Evolutionary conservation across 306 rosid species (phyloP).

Genomic region (Hippophae tibetana): DNA sequence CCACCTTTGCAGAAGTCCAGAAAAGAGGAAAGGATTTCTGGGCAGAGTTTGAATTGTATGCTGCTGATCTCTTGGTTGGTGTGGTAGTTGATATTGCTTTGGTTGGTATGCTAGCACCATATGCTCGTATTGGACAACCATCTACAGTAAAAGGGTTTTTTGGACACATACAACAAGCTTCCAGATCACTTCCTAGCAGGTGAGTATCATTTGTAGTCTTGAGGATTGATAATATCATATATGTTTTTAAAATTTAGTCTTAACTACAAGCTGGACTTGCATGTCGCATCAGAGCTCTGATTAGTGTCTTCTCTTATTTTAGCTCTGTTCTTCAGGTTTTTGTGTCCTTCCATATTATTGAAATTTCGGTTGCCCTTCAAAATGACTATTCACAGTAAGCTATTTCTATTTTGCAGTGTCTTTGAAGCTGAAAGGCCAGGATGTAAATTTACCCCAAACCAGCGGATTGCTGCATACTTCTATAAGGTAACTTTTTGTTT

Average conservation of each 20-base stretch:
- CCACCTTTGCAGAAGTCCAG: conserved; percentile 89
- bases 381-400: neutral
- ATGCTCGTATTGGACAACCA: conserved; percentile 74
- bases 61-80: conserved; percentile 89
- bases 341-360: neutral
- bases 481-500: conserved; percentile 46
- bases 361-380: neutral
- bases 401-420: conserved; percentile 53
- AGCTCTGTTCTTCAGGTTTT: too few relatives aligned
- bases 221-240: neutral
- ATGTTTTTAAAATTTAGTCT: neutral
- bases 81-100: conserved; percentile 80
- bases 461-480: conserved; percentile 70
- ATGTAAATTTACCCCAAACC: conserved; percentile 55
- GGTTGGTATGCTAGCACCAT: conserved; percentile 83
- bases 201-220: conserved; percentile 8
- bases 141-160: conserved; percentile 62
- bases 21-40: conserved; percentile 86
- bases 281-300: too few relatives aligned
- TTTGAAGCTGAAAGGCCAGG: conserved; percentile 95
- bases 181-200: conserved; percentile 91
- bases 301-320: too few relatives aligned
- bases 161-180: conserved; percentile 62
- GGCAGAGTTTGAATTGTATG: conserved; percentile 85
- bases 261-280: too few relatives aligned